A percentile compares a stretch with the other conserved stretches of the same genome.
Evolutionary conservation across 2,329 filamentous ascomycete species (phyloP).

Genomic region (Purpureocillium takamizusanense): DNA sequence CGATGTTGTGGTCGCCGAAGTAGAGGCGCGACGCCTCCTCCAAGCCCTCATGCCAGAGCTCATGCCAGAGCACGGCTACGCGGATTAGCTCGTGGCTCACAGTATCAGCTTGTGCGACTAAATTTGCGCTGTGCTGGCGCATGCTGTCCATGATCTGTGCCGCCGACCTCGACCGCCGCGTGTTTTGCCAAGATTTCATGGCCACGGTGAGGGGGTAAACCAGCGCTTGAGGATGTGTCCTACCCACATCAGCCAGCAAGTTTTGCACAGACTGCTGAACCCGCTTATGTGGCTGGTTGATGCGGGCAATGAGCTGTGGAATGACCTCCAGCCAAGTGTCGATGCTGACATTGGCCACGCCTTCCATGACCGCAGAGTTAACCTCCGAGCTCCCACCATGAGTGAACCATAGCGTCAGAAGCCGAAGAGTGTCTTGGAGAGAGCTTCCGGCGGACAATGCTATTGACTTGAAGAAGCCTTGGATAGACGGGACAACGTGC

Average conservation of each 20-base stretch:
- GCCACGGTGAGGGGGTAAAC: constrained; percentile 96
- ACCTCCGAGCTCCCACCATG: constrained; percentile 86
- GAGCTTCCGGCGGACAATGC: constrained; percentile 85
- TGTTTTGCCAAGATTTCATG: constrained; percentile 84
- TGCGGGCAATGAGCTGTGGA: constrained; percentile 90
- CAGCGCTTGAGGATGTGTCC: constrained; percentile 88
- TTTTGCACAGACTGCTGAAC: constrained; percentile 90
- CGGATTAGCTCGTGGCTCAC: constrained; percentile 96
- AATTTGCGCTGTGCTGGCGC: constrained; percentile 82
- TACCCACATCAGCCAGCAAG: constrained; percentile 82
- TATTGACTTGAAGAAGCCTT: constrained; percentile 97
- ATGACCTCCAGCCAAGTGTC: constrained; percentile 99
- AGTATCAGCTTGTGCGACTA: constrained; percentile 91
- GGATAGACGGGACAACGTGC: constrained; percentile 89
- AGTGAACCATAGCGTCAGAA: constrained; percentile 93
- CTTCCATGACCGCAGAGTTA: constrained; percentile 78
- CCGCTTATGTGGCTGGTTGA: constrained; percentile 87
- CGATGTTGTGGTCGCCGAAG: constrained; percentile 95
- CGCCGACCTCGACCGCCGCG: constrained; percentile 77
- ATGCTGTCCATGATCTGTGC: constrained; percentile 96
- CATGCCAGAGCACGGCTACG: constrained; percentile 95
- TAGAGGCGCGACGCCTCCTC: constrained; percentile 95
- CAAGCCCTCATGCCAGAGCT: constrained; percentile 96
- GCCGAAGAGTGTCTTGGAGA: constrained; percentile 84
- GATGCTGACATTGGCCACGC: constrained; percentile 83